phyloP scores from a whole-genome alignment of 768 basidiomycete species.

The Leccinum sublutescens region DNA sequence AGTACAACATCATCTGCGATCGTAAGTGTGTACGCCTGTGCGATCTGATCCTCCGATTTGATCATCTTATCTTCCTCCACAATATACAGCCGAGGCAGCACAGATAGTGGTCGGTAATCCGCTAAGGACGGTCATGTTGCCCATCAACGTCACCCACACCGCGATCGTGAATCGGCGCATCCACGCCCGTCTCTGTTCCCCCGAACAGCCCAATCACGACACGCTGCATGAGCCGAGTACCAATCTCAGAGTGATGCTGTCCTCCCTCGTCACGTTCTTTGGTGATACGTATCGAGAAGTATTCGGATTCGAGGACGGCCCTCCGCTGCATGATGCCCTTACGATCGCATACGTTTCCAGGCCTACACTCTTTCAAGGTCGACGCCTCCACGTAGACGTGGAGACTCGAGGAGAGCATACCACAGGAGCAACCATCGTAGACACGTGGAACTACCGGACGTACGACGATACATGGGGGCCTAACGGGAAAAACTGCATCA shows the following conservation, averaged over 20 bases:
- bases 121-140: slow-evolving; percentile 71
- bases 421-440: slow-evolving; percentile 77
- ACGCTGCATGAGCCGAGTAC: slow-evolving; percentile 27
- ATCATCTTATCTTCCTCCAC: neutral
- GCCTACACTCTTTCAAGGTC: slow-evolving; percentile 63
- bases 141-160: slow-evolving; percentile 85
- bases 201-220: slow-evolving; percentile 29
- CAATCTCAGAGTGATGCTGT: slow-evolving; percentile 68
- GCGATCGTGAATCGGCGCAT: slow-evolving; percentile 66
- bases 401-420: slow-evolving; percentile 68
- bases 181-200: slow-evolving; percentile 53
- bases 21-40: slow-evolving; percentile 48
- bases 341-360: slow-evolving; percentile 73
- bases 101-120: slow-evolving; percentile 77
- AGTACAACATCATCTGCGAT: slow-evolving; percentile 82
- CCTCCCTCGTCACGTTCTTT: slow-evolving; percentile 74
- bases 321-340: slow-evolving; percentile 85
- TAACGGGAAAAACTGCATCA: slow-evolving; percentile 71
- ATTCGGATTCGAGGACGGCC: slow-evolving; percentile 82
- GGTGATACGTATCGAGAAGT: slow-evolving; percentile 67
- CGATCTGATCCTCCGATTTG: neutral
- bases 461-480: slow-evolving; percentile 71
- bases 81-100: slow-evolving; percentile 65
- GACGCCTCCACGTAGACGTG: slow-evolving; percentile 78
- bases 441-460: slow-evolving; percentile 62